Base-by-base conservation (phyloP, 305 asterid species). In the Fraxinus xanthoxyloides region DNA sequence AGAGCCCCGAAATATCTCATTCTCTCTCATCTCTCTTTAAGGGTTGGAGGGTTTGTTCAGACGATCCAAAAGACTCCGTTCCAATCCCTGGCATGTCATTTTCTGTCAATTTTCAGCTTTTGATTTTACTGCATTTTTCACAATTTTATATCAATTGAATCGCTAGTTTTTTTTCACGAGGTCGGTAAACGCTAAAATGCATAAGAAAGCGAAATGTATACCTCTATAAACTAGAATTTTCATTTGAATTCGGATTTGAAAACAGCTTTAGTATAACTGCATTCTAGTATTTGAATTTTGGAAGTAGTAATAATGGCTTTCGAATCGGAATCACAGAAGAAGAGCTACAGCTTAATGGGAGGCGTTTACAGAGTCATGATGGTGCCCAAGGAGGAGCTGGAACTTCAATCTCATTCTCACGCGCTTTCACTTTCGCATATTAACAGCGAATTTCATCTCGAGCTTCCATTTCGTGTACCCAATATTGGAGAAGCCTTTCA, bases 351-450 rank as follows among this genome's bases (percentile, higher is more conserved):
- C 80, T 72, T 78, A 3, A 89, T 88, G 87, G 91, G 89, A 81
- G 92, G 91, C 86, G 26, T 83, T 7, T 90, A 85, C 74, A 92
- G 93, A 75, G 89, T 77, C 77, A 78, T 87, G 84, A 75, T 86
- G 83, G 90, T 83, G 15, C 93, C 98, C 32, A 88, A 90, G 88
- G 90, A 87, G 80, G 89, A 86, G 83, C 80, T 91, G 5, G 92
- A 87, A 31, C 90, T 90, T 75, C 88, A 89, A 67, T 85, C 79
- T 77, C 89, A 87, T 2, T 85, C 85, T 72, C 84, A 79, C 17
- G 77, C 87, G 34, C 81, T 65, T 76, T 69, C 85, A 38, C 54
- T 24, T 69, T 31, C 75, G 43, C 75, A 31, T 69, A 13, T 69
- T 24, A 79, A 79, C 46, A 80, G 84, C 80, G 76, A 84, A 69